A percentile compares a stretch with the other conserved stretches of the same genome.
Evolutionary conservation across 306 rosid species (phyloP).

Genomic region (Neltuma alba): DNA sequence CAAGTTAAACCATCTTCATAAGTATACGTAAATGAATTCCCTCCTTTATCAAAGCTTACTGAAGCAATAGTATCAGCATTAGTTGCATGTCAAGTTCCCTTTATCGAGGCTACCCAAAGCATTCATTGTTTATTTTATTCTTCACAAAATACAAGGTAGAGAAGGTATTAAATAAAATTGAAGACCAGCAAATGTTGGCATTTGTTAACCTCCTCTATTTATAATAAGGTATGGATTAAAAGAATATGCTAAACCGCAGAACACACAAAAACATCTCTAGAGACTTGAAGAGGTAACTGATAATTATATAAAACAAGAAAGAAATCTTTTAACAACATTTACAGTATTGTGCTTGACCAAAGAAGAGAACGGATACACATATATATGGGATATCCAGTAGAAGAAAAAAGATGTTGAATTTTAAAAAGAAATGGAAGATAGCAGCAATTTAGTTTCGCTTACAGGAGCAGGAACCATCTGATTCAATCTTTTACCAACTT

Average conservation of each 20-base stretch:
- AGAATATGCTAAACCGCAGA: not conserved
- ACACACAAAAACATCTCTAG: not conserved
- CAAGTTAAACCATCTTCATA: not conserved
- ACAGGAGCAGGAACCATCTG: slow-evolving; percentile 92
- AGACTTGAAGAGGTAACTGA: not conserved
- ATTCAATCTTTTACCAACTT: slow-evolving; percentile 86
- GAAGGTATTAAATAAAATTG: not conserved
- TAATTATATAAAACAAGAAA: not conserved
- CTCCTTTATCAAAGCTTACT: not conserved
- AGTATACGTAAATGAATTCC: not conserved
- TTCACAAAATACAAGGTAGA: not conserved
- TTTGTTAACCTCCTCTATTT: not conserved
- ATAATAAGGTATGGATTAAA: not conserved
- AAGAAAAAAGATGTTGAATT: not conserved
- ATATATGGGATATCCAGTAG: slow-evolving; percentile 1
- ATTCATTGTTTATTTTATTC: not conserved
- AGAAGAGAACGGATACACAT: not conserved
- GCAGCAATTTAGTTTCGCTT: slow-evolving; percentile 43
- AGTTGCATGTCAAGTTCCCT: not conserved
- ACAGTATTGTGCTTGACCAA: not conserved
- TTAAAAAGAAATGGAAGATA: not conserved
- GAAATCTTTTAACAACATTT: not conserved
- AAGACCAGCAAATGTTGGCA: not conserved
- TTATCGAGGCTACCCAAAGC: not conserved
- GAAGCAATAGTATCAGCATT: not conserved